These are phyloP conservation scores for Beauveria medogensis DNA, from an alignment of 2,329 filamentous ascomycete genomes.

Conservation along the genomic window DNA sequence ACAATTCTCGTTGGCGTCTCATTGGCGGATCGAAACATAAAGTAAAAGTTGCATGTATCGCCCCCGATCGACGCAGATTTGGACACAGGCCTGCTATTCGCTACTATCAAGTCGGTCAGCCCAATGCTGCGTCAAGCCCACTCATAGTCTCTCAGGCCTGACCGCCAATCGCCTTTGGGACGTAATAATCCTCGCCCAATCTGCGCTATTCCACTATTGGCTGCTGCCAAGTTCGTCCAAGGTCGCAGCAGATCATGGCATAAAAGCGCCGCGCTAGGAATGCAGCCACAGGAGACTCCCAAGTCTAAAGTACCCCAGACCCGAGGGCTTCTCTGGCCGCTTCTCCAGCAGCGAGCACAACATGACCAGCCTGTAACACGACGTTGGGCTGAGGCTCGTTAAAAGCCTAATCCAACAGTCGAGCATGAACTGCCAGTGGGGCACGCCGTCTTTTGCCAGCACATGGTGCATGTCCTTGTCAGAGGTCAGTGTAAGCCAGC, in stretches of 20 bases:
- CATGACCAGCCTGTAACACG: background rate
- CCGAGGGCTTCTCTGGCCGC: background rate
- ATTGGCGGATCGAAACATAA: background rate
- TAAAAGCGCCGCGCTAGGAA: background rate
- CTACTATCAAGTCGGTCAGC: background rate
- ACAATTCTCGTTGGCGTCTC: background rate
- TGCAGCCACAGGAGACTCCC: conserved; percentile 1
- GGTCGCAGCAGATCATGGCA: background rate
- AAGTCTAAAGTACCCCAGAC: no score
- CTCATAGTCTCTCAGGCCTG: background rate
- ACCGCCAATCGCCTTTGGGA: background rate
- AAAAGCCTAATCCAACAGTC: conserved; percentile 1
- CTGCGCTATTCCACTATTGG: background rate
- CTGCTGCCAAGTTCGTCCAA: background rate
- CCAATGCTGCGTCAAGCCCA: background rate
- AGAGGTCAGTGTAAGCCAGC: background rate
- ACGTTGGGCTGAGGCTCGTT: conserved; percentile 3
- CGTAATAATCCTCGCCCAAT: background rate
- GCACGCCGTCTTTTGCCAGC: background rate
- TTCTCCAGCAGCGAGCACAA: background rate
- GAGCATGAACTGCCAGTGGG: background rate
- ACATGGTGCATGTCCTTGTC: conserved; percentile 1
- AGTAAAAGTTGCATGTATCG: background rate
- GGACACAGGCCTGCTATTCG: background rate
- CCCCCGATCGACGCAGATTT: background rate